Conservation (phyloP, 2,329 filamentous ascomycete species). For the Trichophyton simii region DNA sequence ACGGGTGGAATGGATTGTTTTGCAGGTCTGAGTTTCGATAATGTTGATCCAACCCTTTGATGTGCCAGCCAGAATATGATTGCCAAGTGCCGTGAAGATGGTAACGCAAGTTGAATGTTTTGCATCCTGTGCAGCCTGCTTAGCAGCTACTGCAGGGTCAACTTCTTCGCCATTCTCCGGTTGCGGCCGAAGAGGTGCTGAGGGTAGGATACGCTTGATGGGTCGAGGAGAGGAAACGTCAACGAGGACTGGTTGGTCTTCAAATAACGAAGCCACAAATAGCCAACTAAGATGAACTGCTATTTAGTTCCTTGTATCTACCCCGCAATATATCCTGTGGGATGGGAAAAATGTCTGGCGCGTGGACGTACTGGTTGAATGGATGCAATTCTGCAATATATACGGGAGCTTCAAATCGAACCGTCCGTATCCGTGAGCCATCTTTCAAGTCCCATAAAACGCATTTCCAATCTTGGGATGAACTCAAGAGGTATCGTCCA, state of each 20-base stretch:
- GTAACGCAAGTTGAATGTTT: conserved; percentile 92
- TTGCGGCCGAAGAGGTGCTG: conserved; percentile 62
- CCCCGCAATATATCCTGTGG: background rate
- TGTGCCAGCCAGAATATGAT: conserved; percentile 83
- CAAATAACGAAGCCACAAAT: conserved; percentile 85
- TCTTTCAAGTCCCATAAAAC: conserved; percentile 86
- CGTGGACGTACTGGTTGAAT: conserved; percentile 59
- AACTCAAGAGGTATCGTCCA: conserved; percentile 80
- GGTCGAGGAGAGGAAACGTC: conserved; percentile 60
- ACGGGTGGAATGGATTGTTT: conserved; percentile 80
- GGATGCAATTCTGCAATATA: conserved; percentile 95
- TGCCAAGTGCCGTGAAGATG: conserved; percentile 71
- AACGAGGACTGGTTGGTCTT: conserved; percentile 81
- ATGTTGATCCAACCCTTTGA: conserved; percentile 96
- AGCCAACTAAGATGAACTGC: conserved; percentile 45
- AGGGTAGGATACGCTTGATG: conserved; percentile 65
- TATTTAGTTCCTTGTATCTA: background rate
- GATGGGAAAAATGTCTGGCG: background rate
- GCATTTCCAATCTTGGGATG: conserved; percentile 91
- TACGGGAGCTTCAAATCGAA: conserved; percentile 82
- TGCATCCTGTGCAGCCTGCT: conserved; percentile 79
- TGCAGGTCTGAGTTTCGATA: conserved; percentile 66
- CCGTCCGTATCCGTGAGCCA: conserved; percentile 60
- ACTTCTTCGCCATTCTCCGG: conserved; percentile 54
- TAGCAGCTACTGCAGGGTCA: conserved; percentile 50